A percentile compares a stretch with the other conserved stretches of the same genome.
Evolutionary conservation across 352 stramenopile species (phyloP).

Genomic region (Globisporangium orthogonon): DNA sequence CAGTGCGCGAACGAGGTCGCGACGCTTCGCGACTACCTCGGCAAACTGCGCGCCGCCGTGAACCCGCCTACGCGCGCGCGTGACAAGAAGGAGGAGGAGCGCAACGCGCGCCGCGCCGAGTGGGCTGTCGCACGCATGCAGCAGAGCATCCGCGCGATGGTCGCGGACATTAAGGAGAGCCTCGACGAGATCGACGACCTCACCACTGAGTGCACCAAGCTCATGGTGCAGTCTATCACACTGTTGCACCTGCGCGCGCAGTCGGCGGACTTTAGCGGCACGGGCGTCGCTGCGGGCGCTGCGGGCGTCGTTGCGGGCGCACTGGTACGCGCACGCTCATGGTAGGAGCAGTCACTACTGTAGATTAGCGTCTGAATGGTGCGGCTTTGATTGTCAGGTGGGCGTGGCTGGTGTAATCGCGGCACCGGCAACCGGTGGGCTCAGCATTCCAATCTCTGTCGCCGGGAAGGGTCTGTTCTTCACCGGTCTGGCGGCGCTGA

Average conservation of each 20-base stretch:
- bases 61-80: conserved; percentile 42
- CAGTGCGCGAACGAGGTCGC: conserved; percentile 72
- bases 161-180: conserved; percentile 63
- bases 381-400: conserved; percentile 21
- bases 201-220: conserved; percentile 71
- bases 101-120: conserved; percentile 58
- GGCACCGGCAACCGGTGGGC: conserved; percentile 63
- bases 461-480: conserved; percentile 84
- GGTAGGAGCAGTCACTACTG: not conserved
- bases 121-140: conserved; percentile 74
- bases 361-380: too few species aligned
- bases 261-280: conserved; percentile 82
- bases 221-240: conserved; percentile 86
- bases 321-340: conserved; percentile 26
- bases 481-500: conserved; percentile 66
- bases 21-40: conserved; percentile 74
- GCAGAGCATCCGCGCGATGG: conserved; percentile 58
- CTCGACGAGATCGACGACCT: conserved; percentile 79
- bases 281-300: conserved; percentile 70
- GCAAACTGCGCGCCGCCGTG: conserved; percentile 63
- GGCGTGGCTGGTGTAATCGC: conserved; percentile 68
- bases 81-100: conserved; percentile 67
- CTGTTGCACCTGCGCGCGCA: conserved; percentile 72
- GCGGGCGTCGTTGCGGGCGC: conserved; percentile 76
- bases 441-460: conserved; percentile 80